A percentile compares a stretch with the other conserved stretches of the same genome.
phyloP scores from a whole-genome alignment of 2,329 filamentous ascomycete species.

The Leptographium radiaticola region DNA sequence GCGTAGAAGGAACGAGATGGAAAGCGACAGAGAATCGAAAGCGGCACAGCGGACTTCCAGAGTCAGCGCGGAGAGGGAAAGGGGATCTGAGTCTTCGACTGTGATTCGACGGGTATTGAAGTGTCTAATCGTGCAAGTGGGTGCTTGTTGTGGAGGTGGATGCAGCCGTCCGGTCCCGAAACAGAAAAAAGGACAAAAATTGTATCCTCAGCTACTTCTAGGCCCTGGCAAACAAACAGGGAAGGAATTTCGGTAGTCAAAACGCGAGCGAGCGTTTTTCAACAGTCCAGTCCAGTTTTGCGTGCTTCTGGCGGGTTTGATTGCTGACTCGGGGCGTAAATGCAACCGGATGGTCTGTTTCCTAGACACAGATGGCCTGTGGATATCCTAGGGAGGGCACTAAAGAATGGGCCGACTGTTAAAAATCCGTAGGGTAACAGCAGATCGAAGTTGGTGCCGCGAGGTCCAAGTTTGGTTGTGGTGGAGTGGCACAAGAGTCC shows the following conservation, averaged over 20 bases:
- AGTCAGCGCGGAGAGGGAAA: slow-evolving; percentile 2
- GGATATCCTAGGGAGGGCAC: slow-evolving; percentile 2
- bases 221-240: not conserved
- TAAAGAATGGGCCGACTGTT: slow-evolving; percentile 2
- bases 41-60: not conserved
- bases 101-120: too few relatives aligned
- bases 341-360: slow-evolving; percentile 2
- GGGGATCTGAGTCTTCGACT: not conserved
- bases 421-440: slow-evolving; percentile 5
- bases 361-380: slow-evolving; percentile 3
- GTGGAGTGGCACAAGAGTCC: slow-evolving; percentile 7
- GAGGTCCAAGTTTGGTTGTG: slow-evolving; percentile 5
- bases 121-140: not conserved
- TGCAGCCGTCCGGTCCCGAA: not conserved
- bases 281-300: not conserved
- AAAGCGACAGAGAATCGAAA: too few relatives aligned
- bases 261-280: not conserved
- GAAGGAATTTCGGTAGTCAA: not conserved
- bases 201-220: not conserved
- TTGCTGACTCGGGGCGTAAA: slow-evolving; percentile 1
- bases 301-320: not conserved
- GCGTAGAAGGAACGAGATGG: not conserved
- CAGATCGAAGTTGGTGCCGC: slow-evolving; percentile 10
- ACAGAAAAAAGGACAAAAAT: not conserved
- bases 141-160: slow-evolving; percentile 1